phyloP scores from a whole-genome alignment of 805 yeast species.

The Millerago galiae region DNA sequence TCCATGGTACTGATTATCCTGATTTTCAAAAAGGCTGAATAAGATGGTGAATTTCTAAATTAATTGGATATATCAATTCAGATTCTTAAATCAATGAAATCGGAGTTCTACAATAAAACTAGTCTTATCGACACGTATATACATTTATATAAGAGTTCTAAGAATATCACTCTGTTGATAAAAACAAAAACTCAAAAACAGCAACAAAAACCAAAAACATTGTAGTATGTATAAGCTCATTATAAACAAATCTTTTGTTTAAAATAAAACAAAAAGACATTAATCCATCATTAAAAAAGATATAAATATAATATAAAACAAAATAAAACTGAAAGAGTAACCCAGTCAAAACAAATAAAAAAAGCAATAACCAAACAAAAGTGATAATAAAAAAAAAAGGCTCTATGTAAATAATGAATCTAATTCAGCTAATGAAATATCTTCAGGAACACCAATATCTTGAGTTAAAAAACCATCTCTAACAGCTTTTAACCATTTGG shows the following conservation, averaged over 20 bases:
- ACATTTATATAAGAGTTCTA: too few species aligned
- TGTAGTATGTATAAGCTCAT: constrained; percentile 1
- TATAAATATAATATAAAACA: not conserved
- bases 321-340: not conserved
- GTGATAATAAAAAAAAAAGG: not conserved
- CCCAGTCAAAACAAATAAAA: not conserved
- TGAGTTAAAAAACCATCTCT: constrained; percentile 72
- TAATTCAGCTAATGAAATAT: constrained; percentile 63
- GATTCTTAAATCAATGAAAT: too few species aligned
- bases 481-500: constrained; percentile 67
- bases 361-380: not conserved
- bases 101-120: too few species aligned
- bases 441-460: constrained; percentile 77
- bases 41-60: too few species aligned
- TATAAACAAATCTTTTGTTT: not conserved
- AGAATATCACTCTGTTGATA: not conserved
- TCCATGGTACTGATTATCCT: too few species aligned
- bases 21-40: too few species aligned
- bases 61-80: too few species aligned
- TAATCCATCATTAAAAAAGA: not conserved
- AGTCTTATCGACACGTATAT: too few species aligned
- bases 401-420: constrained; percentile 27
- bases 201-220: not conserved
- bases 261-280: not conserved
- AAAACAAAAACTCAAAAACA: not conserved